Evolutionary conservation across 805 yeast species (phyloP), one percentile per base, ranked within the genome.

Genomic region (Pichia scutulata): DNA sequence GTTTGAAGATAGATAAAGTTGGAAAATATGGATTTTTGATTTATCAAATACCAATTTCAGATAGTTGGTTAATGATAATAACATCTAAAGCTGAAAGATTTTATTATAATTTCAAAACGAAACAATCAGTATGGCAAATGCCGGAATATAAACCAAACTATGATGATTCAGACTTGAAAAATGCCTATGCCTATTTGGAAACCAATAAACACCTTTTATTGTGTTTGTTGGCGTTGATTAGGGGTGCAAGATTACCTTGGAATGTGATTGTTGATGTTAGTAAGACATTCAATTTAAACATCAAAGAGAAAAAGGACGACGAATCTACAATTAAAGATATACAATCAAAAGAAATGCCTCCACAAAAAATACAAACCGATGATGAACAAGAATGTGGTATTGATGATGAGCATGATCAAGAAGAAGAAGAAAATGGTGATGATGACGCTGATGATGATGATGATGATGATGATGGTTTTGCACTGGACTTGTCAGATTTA

Each of bases 101-200:
- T 43, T 64, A 60, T 40, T 54, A 56, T 39, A 47, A 59, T 43
- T 44, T 23, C 0, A 28, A 23, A 3, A 14, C 44, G 2, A 25
- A 39, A 7, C 39, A 23, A 28, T 62, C 67, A 16, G 24, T 39
- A 9, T 64, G 68, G 68, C 63, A 58, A 40, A 37, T 62, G 21
- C 60, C 60, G 3, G 49, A 53, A 8, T 43, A 41, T 19, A 18
- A 26, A 5, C 44, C 18, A 33, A 44, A 33, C 8, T 33, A 18
- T 33, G n/a, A 33, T 6, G n/a, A 33, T 33, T 5, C 6, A 7
- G 44, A 19, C 8, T 42, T 28, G 7, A 23, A 19, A 19, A 23
- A 55, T 48, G 55, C 40, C 30, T 44, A 39, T 21, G 12, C 40
- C 33, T 48, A 26, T 43, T 22, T 55, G 3, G 48, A 55, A 4